A percentile compares a stretch with the other conserved stretches of the same genome.
Conservation (phyloP, 345 rosid genomes). For the Rubroshorea leprosula region DNA sequence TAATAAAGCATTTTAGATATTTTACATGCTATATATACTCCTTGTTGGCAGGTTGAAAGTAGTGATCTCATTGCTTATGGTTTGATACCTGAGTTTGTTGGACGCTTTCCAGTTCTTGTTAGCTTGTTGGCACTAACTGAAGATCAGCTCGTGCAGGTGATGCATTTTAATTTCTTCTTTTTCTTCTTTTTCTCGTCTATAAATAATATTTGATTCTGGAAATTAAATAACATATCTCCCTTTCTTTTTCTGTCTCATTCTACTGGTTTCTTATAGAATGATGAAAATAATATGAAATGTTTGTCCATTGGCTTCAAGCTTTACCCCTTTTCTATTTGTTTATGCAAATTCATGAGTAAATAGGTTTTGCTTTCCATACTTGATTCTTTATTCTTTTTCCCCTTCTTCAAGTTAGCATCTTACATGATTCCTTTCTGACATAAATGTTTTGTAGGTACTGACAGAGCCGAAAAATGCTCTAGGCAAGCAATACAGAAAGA, state of each 20-base stretch:
- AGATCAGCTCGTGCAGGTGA: conserved; percentile 95
- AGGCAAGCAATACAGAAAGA: conserved; percentile 89
- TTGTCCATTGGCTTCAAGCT: too few relatives aligned
- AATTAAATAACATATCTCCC: not conserved
- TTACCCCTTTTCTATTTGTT: too few relatives aligned
- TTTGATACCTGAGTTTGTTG: conserved; percentile 98
- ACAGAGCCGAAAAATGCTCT: conserved; percentile 96
- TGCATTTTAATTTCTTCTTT: not conserved
- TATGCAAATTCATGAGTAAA: too few relatives aligned
- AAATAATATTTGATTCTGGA: not conserved
- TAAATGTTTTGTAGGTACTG: conserved; percentile 53
- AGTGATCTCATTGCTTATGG: conserved; percentile 93
- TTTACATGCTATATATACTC: conserved; percentile 8
- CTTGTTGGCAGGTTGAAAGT: conserved; percentile 79
- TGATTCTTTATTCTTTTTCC: too few relatives aligned
- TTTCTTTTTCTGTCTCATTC: not conserved
- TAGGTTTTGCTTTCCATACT: too few relatives aligned
- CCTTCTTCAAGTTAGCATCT: too few relatives aligned
- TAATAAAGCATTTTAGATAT: not conserved
- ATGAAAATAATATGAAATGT: too few relatives aligned
- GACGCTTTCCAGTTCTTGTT: conserved; percentile 94
- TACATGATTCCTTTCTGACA: too few relatives aligned
- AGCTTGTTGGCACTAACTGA: conserved; percentile 92
- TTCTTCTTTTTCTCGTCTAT: not conserved
- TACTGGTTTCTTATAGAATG: not conserved